These are phyloP conservation scores for Begonia masoniana DNA, from an alignment of 306 rosid genomes.

Conservation along the genomic window DNA sequence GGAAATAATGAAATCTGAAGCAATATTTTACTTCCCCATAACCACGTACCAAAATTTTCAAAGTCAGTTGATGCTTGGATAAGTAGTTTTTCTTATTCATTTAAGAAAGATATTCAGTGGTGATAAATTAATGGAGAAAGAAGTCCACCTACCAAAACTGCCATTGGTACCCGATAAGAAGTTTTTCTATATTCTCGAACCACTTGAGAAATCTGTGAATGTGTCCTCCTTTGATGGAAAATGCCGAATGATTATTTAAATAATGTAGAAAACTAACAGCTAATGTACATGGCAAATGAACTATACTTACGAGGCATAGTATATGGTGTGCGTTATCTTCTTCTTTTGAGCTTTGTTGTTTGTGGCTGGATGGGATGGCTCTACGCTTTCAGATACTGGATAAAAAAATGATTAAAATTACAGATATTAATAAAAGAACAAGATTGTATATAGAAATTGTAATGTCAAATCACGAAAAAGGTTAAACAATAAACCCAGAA, in stretches of 20 bases:
- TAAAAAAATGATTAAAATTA: background rate
- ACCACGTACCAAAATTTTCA: background rate
- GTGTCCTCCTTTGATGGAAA: conserved; percentile 68
- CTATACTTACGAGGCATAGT: conserved; percentile 67
- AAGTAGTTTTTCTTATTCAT: background rate
- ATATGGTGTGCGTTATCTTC: conserved; percentile 53
- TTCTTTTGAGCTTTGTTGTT: conserved; percentile 46
- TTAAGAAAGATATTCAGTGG: background rate
- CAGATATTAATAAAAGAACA: no score
- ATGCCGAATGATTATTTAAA: background rate
- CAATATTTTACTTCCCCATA: background rate
- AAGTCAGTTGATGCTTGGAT: background rate
- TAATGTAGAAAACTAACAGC: background rate
- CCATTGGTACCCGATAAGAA: conserved; percentile 78
- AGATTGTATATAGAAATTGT: no score
- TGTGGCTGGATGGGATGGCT: conserved; percentile 22
- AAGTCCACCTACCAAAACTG: conserved; percentile 61
- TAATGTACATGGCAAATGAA: background rate
- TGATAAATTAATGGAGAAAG: background rate
- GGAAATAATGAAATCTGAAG: no score
- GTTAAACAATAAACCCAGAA: no score
- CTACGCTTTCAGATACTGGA: conserved; percentile 27
- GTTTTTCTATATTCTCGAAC: conserved; percentile 75
- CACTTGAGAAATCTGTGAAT: conserved; percentile 87
- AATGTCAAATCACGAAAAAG: no score